Conservation (phyloP, 768 basidiomycete species). For the Xerocomellus dryophilus region DNA sequence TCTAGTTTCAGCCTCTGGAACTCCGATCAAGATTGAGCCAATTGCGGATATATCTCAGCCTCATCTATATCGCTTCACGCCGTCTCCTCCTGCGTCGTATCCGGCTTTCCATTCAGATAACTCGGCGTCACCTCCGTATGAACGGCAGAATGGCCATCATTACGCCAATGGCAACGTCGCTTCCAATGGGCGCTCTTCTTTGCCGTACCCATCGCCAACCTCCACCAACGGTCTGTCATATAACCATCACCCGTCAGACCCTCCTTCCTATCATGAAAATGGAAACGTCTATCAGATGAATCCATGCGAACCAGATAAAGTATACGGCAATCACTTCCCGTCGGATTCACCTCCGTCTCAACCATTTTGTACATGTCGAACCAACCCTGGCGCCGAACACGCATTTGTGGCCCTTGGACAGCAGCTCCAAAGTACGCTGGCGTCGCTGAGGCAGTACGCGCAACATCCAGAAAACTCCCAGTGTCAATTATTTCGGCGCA, state of each 20-base stretch:
- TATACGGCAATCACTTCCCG: conserved; percentile 32
- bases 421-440: conserved; percentile 57
- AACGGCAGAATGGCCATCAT: conserved; percentile 34
- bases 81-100: conserved; percentile 57
- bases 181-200: conserved; percentile 26
- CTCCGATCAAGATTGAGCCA: conserved; percentile 69
- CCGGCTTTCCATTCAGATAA: conserved; percentile 48
- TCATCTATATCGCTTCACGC: conserved; percentile 67
- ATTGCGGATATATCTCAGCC: conserved; percentile 45
- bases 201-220: conserved; percentile 35
- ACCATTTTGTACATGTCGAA: conserved; percentile 59
- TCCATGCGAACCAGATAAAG: conserved; percentile 34
- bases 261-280: conserved; percentile 33
- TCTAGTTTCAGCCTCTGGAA: conserved; percentile 45
- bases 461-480: conserved; percentile 52
- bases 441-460: conserved; percentile 57
- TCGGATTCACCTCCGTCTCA: conserved; percentile 34
- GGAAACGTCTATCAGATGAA: conserved; percentile 37
- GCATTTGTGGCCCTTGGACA: conserved; percentile 61
- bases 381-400: conserved; percentile 55
- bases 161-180: conserved; percentile 32
- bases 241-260: conserved; percentile 33
- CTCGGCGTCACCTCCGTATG: conserved; percentile 34
- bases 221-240: conserved; percentile 35
- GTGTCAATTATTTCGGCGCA: conserved; percentile 57